A percentile compares a stretch with the other conserved stretches of the same genome.
phyloP scores from a whole-genome alignment of 148 eudicot genomes.

The Vaccinium macrocarpon region DNA sequence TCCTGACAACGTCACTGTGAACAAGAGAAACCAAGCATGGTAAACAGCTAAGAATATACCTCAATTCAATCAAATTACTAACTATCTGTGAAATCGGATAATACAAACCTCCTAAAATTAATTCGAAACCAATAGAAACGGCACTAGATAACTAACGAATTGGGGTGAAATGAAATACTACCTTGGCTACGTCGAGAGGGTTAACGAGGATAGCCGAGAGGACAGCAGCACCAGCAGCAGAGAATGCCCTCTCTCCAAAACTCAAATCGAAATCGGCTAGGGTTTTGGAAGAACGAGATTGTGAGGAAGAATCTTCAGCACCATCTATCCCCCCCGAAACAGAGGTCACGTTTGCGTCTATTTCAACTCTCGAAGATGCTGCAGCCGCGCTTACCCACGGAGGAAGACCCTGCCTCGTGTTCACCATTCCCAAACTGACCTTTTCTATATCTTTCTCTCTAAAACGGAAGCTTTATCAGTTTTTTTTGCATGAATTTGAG shows the following conservation, averaged over 20 bases:
- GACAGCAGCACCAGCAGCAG: slow-evolving; percentile 85
- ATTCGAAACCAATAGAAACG: neutral
- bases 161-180: slow-evolving; percentile 16
- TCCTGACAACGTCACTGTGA: no score
- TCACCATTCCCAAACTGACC: slow-evolving; percentile 22
- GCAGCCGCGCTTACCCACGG: slow-evolving; percentile 48
- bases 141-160: neutral
- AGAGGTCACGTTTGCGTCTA: slow-evolving; percentile 26
- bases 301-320: slow-evolving; percentile 10
- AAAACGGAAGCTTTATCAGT: neutral
- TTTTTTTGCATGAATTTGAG: neutral
- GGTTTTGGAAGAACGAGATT: slow-evolving; percentile 9
- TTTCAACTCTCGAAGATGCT: slow-evolving; percentile 31
- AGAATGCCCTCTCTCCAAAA: slow-evolving; percentile 54
- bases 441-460: neutral
- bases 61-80: neutral
- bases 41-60: neutral
- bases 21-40: neutral
- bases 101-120: neutral
- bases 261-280: slow-evolving; percentile 44
- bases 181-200: slow-evolving; percentile 96
- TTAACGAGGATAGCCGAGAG: slow-evolving; percentile 85
- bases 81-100: neutral
- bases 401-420: slow-evolving; percentile 35
- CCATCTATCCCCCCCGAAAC: slow-evolving; percentile 26